These are phyloP conservation scores for Ganoderma boninense DNA, from an alignment of 1,284 basidiomycete species.

Conservation along the genomic window DNA sequence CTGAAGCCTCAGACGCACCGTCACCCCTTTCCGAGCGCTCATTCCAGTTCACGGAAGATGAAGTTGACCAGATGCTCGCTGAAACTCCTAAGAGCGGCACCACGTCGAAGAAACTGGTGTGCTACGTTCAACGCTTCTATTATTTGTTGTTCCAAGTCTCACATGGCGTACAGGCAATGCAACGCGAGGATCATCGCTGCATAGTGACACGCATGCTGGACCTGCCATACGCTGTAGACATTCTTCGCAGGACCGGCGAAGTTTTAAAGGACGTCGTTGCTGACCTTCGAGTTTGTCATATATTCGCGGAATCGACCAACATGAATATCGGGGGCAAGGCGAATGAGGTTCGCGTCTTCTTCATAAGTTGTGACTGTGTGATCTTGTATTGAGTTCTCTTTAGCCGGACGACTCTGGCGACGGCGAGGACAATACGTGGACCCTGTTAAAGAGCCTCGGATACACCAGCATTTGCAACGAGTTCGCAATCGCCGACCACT, in stretches of 20 bases:
- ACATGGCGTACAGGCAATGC: neutral
- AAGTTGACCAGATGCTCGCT: too few species aligned
- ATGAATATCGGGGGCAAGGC: too few species aligned
- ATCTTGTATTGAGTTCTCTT: neutral
- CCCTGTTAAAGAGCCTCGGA: neutral
- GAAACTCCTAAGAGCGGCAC: neutral
- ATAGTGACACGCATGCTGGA: neutral
- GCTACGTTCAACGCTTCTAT: neutral
- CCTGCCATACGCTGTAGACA: neutral
- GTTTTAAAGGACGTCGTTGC: neutral
- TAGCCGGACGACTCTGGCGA: neutral
- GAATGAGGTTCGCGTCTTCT: neutral
- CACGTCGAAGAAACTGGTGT: neutral
- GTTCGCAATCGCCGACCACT: neutral
- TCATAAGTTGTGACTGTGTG: too few species aligned
- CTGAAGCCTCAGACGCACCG: too few species aligned
- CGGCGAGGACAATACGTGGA: neutral
- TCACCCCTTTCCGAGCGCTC: too few species aligned
- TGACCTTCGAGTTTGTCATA: neutral
- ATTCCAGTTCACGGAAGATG: too few species aligned
- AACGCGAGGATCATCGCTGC: constrained; percentile 2
- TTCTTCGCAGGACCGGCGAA: neutral
- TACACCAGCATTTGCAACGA: neutral
- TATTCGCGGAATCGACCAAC: neutral
- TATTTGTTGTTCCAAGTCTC: neutral